Conservation (phyloP, 345 rosid species). For the Populus simonii region DNA sequence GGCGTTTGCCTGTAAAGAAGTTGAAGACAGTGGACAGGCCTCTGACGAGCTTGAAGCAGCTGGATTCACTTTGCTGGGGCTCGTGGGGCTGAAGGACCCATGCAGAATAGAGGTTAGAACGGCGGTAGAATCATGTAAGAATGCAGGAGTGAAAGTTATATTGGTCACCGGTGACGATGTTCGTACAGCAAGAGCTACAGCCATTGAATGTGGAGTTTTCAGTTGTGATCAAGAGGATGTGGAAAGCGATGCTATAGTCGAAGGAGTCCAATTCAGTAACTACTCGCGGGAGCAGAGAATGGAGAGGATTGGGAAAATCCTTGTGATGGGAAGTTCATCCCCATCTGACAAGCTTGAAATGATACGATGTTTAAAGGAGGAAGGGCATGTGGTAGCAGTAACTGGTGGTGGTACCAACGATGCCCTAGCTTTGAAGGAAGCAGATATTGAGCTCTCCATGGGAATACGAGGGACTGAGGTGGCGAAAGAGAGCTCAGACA, state of each 20-base stretch:
- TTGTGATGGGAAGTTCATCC: slow-evolving; percentile 57
- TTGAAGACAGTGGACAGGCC: slow-evolving; percentile 12
- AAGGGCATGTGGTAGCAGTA: too few relatives aligned
- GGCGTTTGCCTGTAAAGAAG: slow-evolving; percentile 40
- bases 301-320: slow-evolving; percentile 40
- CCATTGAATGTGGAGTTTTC: slow-evolving; percentile 37
- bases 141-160: slow-evolving; percentile 34
- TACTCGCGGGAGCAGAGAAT: slow-evolving; percentile 48
- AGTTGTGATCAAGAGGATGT: slow-evolving; percentile 31
- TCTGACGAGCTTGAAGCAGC: slow-evolving; percentile 29
- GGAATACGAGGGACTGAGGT: too few relatives aligned
- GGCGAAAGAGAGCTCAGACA: too few relatives aligned
- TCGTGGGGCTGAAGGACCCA: slow-evolving; percentile 45
- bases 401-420: too few relatives aligned
- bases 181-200: slow-evolving; percentile 36
- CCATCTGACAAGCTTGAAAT: slow-evolving; percentile 10
- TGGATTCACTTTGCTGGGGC: slow-evolving; percentile 52
- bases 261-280: slow-evolving; percentile 51
- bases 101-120: slow-evolving; percentile 38
- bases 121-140: slow-evolving; percentile 35
- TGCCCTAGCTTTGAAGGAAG: too few relatives aligned
- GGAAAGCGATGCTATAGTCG: slow-evolving; percentile 53
- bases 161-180: slow-evolving; percentile 43
- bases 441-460: too few relatives aligned
- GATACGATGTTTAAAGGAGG: slow-evolving; percentile 16